phyloP scores from a whole-genome alignment of 441 rosid species.

The Aleurites moluccanus region DNA sequence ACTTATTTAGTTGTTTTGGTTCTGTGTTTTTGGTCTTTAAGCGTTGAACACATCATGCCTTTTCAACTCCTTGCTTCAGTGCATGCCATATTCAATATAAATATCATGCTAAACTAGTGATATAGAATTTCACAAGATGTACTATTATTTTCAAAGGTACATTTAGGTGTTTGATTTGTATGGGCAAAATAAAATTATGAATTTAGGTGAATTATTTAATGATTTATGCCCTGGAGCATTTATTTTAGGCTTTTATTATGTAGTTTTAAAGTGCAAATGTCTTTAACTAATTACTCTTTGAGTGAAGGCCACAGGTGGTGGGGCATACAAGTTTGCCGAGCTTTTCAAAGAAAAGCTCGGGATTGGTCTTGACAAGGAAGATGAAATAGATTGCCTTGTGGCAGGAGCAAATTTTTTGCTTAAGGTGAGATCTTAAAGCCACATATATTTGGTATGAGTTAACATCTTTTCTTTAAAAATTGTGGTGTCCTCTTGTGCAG shows the following conservation, averaged over 20 bases:
- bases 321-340: slow-evolving; percentile 90
- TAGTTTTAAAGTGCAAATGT: neutral
- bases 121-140: neutral
- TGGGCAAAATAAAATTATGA: neutral
- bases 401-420: slow-evolving; percentile 96
- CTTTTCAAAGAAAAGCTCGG: slow-evolving; percentile 95
- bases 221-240: neutral
- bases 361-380: slow-evolving; percentile 94
- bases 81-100: slow-evolving; percentile 1
- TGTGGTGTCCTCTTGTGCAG: neutral
- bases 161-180: neutral
- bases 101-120: neutral
- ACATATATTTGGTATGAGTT: slow-evolving; percentile 17
- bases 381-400: slow-evolving; percentile 98
- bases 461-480: neutral
- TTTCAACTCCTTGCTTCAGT: neutral
- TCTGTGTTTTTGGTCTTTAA: neutral
- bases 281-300: slow-evolving; percentile 27
- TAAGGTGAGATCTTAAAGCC: slow-evolving; percentile 61
- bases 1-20: neutral
- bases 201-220: neutral
- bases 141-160: neutral
- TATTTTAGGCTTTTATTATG: neutral
- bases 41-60: neutral
- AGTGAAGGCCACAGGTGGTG: slow-evolving; percentile 97